phyloP scores from a whole-genome alignment of 257 asterid species.

The Fraxinus excelsior region DNA sequence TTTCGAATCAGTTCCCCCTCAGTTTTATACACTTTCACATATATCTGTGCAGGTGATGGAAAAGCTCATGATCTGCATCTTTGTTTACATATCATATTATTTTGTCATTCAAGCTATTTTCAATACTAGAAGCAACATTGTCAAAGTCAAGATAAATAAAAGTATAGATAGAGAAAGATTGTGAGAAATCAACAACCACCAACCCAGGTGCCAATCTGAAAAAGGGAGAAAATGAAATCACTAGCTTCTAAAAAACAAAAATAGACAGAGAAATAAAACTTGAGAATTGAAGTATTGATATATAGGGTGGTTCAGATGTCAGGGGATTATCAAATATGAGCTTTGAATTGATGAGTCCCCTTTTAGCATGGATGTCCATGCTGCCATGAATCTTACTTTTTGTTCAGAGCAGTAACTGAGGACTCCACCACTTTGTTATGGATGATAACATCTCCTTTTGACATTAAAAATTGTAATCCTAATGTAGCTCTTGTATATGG shows the following conservation, averaged over 20 bases:
- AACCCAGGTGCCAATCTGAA: neutral
- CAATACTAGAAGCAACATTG: neutral
- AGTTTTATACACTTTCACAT: neutral
- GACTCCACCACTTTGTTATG: neutral
- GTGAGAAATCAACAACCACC: neutral
- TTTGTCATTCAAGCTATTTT: neutral
- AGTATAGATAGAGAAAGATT: neutral
- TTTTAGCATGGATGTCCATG: neutral
- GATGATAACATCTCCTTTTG: neutral
- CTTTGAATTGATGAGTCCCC: neutral
- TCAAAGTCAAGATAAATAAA: neutral
- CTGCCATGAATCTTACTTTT: neutral
- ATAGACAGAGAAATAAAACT: neutral
- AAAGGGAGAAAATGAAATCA: neutral
- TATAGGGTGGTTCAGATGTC: neutral
- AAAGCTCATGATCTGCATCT: neutral
- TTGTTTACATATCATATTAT: neutral
- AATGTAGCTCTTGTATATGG: neutral
- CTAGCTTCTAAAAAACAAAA: neutral
- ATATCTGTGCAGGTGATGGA: neutral
- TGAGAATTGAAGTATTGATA: neutral
- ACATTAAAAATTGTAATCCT: neutral
- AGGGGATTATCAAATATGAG: neutral
- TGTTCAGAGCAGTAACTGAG: neutral
- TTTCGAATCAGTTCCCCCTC: neutral